Evolutionary conservation across 208 protist species (phyloP).

Genomic region (Acanthamoeba healyi): DNA sequence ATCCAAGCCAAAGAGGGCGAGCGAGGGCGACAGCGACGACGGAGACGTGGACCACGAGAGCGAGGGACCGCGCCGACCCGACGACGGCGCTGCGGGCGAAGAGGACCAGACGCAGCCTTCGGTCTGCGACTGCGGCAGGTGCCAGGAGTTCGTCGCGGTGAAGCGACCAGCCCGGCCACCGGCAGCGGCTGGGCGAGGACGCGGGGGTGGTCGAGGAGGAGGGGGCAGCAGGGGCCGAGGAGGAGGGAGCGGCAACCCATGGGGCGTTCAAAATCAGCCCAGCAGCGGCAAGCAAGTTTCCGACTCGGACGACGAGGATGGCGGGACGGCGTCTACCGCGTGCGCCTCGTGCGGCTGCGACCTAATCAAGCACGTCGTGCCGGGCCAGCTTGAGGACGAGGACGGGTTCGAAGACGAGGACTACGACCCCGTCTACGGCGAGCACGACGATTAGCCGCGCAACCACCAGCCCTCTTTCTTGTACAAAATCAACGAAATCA

Average conservation of each 20-base stretch:
- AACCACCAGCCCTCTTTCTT: background rate
- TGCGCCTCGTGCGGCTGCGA: constrained; percentile 38
- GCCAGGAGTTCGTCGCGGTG: background rate
- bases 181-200: background rate
- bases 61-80: background rate
- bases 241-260: constrained; percentile 30
- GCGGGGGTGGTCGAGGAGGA: background rate
- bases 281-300: background rate
- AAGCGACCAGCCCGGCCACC: background rate
- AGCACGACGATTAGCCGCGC: too few relatives aligned
- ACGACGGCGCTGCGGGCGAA: background rate
- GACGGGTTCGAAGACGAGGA: constrained; percentile 32
- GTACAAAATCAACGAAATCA: background rate
- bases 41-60: background rate
- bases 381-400: constrained; percentile 18
- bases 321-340: background rate
- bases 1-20: background rate
- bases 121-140: background rate
- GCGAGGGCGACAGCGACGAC: background rate
- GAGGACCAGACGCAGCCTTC: background rate
- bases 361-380: constrained; percentile 20
- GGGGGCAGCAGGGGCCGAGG: background rate
- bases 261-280: background rate
- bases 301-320: background rate
- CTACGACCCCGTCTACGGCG: constrained; percentile 39